Percentiles rank a stretch among this genome's conserved stretches.
phyloP scores from a whole-genome alignment of 305 asterid genomes.

The Nicotiana rustica region DNA sequence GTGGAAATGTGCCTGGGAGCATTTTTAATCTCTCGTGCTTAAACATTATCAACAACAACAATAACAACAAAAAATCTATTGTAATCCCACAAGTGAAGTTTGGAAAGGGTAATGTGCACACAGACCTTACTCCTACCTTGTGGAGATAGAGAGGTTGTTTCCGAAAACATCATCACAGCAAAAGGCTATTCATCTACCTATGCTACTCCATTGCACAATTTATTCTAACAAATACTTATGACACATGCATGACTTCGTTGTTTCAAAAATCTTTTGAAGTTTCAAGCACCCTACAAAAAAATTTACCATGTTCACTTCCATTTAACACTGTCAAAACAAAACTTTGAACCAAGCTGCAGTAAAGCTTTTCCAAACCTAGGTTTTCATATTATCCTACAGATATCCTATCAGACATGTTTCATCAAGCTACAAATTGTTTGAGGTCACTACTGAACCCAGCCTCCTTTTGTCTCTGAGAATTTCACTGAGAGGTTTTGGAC shows the following conservation, averaged over 20 bases:
- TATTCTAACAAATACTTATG: neutral
- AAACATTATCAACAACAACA: no score
- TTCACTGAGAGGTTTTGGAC: conserved; percentile 32
- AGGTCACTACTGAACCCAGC: conserved; percentile 4
- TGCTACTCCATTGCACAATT: conserved; percentile 6
- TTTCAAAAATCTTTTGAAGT: neutral
- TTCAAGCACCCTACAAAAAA: neutral
- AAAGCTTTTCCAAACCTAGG: neutral
- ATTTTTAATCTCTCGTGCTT: no score
- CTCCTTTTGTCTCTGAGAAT: conserved; percentile 35
- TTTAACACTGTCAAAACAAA: neutral
- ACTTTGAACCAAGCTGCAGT: neutral
- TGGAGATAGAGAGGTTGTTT: no score
- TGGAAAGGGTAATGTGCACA: no score
- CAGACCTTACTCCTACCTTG: no score
- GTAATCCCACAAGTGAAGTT: no score
- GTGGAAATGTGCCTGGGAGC: no score
- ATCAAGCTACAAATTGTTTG: conserved; percentile 2
- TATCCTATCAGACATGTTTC: neutral
- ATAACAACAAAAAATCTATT: no score
- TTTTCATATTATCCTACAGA: neutral
- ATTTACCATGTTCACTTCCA: neutral
- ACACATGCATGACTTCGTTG: neutral
- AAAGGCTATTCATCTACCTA: neutral
- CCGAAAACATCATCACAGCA: no score